Conservation (phyloP, 108 stramenopile genomes). For the Nannochloropsis salina region DNA sequence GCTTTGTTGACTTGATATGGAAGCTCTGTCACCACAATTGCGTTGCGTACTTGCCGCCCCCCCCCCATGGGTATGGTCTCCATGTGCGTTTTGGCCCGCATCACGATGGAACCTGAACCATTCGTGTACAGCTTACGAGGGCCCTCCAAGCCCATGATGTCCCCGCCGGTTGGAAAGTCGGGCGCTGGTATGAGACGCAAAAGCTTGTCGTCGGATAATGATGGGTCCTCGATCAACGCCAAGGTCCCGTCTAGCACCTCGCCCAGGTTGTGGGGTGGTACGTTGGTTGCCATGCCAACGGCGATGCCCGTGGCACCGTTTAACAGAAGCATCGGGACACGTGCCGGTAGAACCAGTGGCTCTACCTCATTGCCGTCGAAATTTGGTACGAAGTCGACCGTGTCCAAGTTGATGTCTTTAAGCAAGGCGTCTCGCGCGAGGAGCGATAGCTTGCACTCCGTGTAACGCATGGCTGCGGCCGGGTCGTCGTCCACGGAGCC, state of each 20-base stretch:
- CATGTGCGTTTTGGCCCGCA: slow-evolving; percentile 76
- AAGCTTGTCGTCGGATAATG: slow-evolving; percentile 67
- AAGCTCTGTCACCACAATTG: slow-evolving; percentile 86
- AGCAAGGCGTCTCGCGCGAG: slow-evolving; percentile 69
- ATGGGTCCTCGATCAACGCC: slow-evolving; percentile 53
- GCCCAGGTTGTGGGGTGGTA: slow-evolving; percentile 89
- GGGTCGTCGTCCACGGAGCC: slow-evolving; percentile 90
- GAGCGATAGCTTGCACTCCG: slow-evolving; percentile 75
- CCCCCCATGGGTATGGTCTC: slow-evolving; percentile 61
- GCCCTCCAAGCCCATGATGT: slow-evolving; percentile 65
- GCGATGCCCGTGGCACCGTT: slow-evolving; percentile 90
- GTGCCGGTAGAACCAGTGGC: slow-evolving; percentile 80
- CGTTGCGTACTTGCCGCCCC: slow-evolving; percentile 58
- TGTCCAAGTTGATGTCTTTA: slow-evolving; percentile 69
- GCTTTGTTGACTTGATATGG: slow-evolving; percentile 87
- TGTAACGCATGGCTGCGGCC: slow-evolving; percentile 95
- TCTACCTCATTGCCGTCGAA: slow-evolving; percentile 89
- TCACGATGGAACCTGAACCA: slow-evolving; percentile 76
- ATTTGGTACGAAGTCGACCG: slow-evolving; percentile 70
- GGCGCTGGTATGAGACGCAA: slow-evolving; percentile 74
- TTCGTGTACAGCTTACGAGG: slow-evolving; percentile 62
- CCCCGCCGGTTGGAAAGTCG: slow-evolving; percentile 91
- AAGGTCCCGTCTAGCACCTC: slow-evolving; percentile 74
- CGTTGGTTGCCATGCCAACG: slow-evolving; percentile 94
- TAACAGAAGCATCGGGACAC: slow-evolving; percentile 77